Evolutionary conservation across 495 filamentous ascomycete species (phyloP), one percentile per base, ranked within the genome.

Genomic region (Xylaria bambusicola): DNA sequence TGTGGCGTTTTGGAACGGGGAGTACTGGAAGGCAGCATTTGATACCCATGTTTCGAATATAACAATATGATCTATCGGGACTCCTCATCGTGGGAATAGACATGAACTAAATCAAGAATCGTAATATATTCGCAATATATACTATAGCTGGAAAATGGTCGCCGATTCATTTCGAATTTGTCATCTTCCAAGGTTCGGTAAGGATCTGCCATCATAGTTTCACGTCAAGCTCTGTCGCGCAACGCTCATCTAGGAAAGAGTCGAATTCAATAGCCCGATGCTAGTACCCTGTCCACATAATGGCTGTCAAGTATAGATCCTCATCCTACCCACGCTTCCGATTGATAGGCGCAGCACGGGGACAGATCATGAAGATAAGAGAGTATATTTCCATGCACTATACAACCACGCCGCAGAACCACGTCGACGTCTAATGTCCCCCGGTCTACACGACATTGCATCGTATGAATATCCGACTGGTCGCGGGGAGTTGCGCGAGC

Each of bases 31-130:
- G 23, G 33, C 23, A 18, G 45, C 55, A 58, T 49, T 57, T 58
- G 56, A 58, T 58, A 58, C 56, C 56, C 55, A 6, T 27, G 45
- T 42, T 51, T 51, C 29, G 17, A 50, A 36, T 48, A 46, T 18
- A 48, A 20, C 21, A 13, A 36, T 47, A 9, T 10, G 29, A 18
- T 35, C 48, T 38, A 26, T 40, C 20, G 9, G 31, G 13, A 18
- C n/a, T 48, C 21, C 21, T n/a, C n/a, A n/a, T n/a, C n/a, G n/a
- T n/a, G n/a, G n/a, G n/a, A n/a, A n/a, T n/a, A n/a, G n/a, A n/a
- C n/a, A n/a, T n/a, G n/a, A n/a, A n/a, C n/a, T n/a, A n/a, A n/a
- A n/a, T n/a, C n/a, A n/a, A n/a, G n/a, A n/a, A n/a, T n/a, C n/a
- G n/a, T n/a, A n/a, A n/a, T n/a, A n/a, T n/a, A n/a, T n/a, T n/a